Evolutionary conservation across 768 basidiomycete species (phyloP), one percentile per base, ranked within the genome.

Genomic region (Nidula microcarpa): DNA sequence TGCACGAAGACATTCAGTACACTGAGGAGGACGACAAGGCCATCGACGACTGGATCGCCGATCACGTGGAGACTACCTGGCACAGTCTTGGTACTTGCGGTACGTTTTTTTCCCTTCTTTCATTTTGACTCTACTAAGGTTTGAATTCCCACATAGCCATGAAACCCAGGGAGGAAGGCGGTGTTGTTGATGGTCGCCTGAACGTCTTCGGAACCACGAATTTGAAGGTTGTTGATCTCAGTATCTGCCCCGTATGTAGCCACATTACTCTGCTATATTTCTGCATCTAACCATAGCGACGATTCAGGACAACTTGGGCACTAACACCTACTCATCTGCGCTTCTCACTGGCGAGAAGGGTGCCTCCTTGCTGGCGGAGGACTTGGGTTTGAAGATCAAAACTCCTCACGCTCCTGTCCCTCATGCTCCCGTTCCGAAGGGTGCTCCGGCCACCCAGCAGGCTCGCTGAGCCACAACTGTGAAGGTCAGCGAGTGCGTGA

Each of bases 21-120:
- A 77, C 75, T 45, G 70, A 75, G 57, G 85, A 87, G 48, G 86
- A 87, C 65, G 85, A 87, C 68, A 66, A 81, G 63, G 85, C 84
- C 39, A 89, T 87, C 60, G 86, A 87, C 60, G 78, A 86, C 57
- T 87, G 85, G 85, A 69, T 85, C 55, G 68, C 82, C 47, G 81
- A 85, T 65, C 84, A 87, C 64, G 86, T 88, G 60, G 86, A 87
- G 74, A 87, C 86, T 8, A 87, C 85, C 52, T 87, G 86, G 86
- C 86, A 88, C 74, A 84, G 81, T 64, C 73, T 87, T 49, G 84
- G 82, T 64, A 77, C 75, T 57, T 77, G 77, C 66, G 74, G 75
- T 77, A 62, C 53, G 69, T 51, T 30, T 8, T 2, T n/a, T 18
- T 11, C n/a, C 3, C 13, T 43, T 43, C 13, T 43, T 13, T 13